Conservation (phyloP, 2,329 filamentous ascomycete species). For the Diplocarpon mali region DNA sequence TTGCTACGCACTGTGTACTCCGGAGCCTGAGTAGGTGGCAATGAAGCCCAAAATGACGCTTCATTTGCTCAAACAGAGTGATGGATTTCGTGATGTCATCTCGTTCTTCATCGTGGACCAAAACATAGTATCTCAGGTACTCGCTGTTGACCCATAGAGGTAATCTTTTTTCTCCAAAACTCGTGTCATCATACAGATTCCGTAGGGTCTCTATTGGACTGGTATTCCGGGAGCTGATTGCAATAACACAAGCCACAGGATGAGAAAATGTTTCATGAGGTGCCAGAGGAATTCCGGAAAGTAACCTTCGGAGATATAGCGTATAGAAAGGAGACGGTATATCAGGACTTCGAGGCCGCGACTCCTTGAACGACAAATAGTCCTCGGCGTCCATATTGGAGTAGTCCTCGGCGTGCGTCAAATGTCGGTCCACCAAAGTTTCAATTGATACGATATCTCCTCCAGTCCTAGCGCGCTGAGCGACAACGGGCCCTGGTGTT, state of each 20-base stretch:
- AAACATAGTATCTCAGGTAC: slow-evolving; percentile 88
- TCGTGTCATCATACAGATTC: slow-evolving; percentile 76
- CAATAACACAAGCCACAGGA: slow-evolving; percentile 87
- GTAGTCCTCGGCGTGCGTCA: slow-evolving; percentile 58
- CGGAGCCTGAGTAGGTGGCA: slow-evolving; percentile 83
- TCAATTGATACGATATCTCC: slow-evolving; percentile 61
- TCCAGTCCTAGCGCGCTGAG: slow-evolving; percentile 26
- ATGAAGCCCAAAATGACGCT: slow-evolving; percentile 91
- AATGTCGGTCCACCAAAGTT: slow-evolving; percentile 65
- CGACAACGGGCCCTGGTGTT: slow-evolving; percentile 9
- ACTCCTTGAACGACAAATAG: slow-evolving; percentile 29
- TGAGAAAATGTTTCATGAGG: slow-evolving; percentile 91
- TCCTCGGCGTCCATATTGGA: slow-evolving; percentile 22
- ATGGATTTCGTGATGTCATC: slow-evolving; percentile 89
- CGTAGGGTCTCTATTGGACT: slow-evolving; percentile 79
- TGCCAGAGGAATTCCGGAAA: slow-evolving; percentile 68
- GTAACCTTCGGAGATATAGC: slow-evolving; percentile 69
- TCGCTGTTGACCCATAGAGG: slow-evolving; percentile 85
- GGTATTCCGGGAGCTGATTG: slow-evolving; percentile 80
- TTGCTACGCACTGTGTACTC: slow-evolving; percentile 73
- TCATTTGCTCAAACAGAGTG: slow-evolving; percentile 94
- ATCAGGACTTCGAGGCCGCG: slow-evolving; percentile 20
- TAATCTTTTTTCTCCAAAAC: slow-evolving; percentile 58
- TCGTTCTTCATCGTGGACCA: slow-evolving; percentile 91
- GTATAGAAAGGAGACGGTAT: slow-evolving; percentile 70